Conservation (phyloP, 2,329 filamentous ascomycete genomes). For the Hysterium pulicare region DNA sequence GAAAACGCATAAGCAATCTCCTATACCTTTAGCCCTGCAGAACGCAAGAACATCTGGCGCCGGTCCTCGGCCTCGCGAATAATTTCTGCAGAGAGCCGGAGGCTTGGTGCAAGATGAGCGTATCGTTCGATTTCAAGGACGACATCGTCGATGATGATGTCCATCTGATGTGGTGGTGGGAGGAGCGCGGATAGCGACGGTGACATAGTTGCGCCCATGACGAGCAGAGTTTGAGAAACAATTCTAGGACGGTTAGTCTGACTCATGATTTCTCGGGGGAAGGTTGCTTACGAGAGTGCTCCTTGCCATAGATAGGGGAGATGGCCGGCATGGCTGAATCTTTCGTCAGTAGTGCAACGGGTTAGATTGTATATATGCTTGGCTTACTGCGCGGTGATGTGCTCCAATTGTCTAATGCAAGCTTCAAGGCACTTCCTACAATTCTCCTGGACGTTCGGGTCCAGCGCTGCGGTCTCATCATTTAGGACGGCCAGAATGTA, state of each 20-base stretch:
- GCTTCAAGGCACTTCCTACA: conserved; percentile 81
- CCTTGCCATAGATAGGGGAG: conserved; percentile 86
- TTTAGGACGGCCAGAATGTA: conserved; percentile 78
- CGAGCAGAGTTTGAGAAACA: conserved; percentile 74
- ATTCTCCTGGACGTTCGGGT: conserved; percentile 70
- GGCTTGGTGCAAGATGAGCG: conserved; percentile 70
- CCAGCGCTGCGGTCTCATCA: conserved; percentile 69
- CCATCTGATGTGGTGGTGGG: conserved; percentile 55
- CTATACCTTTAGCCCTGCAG: conserved; percentile 40
- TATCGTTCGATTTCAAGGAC: conserved; percentile 73
- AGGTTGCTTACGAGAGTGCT: conserved; percentile 52
- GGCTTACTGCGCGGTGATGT: conserved; percentile 71
- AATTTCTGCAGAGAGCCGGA: conserved; percentile 74
- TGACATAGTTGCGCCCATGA: conserved; percentile 83
- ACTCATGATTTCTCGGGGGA: conserved; percentile 6
- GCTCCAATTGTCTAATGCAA: conserved; percentile 73
- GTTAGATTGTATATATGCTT: neutral
- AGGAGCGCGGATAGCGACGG: conserved; percentile 67
- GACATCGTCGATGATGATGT: conserved; percentile 74
- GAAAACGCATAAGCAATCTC: neutral
- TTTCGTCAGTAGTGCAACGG: conserved; percentile 6
- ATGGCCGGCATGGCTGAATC: conserved; percentile 68
- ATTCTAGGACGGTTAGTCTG: conserved; percentile 52
- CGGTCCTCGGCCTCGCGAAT: conserved; percentile 72
- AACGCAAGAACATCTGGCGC: conserved; percentile 57